Evolutionary conservation across 2,329 filamentous ascomycete species (phyloP).

Genomic region (Cercospora janseana): DNA sequence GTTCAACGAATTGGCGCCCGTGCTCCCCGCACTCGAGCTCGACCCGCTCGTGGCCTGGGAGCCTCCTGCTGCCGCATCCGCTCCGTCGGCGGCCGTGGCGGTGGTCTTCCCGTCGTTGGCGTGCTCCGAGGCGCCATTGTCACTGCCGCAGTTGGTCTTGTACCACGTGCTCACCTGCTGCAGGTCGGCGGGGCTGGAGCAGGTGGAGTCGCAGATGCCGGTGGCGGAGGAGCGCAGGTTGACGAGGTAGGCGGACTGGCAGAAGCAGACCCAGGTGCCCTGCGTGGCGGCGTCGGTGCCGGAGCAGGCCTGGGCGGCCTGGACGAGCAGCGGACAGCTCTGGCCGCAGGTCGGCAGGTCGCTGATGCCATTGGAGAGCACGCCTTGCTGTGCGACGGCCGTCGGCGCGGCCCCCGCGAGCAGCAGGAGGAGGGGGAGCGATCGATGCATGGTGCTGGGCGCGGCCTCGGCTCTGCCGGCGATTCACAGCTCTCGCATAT

Average conservation of each 20-base stretch:
- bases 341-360: conserved; percentile 40
- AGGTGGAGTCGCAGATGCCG: conserved; percentile 58
- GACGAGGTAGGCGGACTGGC: conserved; percentile 59
- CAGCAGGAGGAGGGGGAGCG: conserved; percentile 1
- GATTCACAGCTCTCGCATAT: background rate
- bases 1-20: background rate
- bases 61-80: background rate
- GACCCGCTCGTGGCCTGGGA: background rate
- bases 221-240: conserved; percentile 54
- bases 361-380: conserved; percentile 36
- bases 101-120: conserved; percentile 22
- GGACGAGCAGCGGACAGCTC: conserved; percentile 40
- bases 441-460: conserved; percentile 5
- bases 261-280: conserved; percentile 68
- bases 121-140: conserved; percentile 41
- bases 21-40: conserved; percentile 1
- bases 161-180: conserved; percentile 68
- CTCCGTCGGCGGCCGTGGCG: background rate
- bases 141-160: conserved; percentile 59
- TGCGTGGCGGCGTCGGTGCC: conserved; percentile 46
- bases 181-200: conserved; percentile 49
- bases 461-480: conserved; percentile 1
- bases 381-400: conserved; percentile 28
- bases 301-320: conserved; percentile 71
- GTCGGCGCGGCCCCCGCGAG: conserved; percentile 6